These are phyloP conservation scores for Fusarium goolgardi DNA, from an alignment of 2,329 filamentous ascomycete species.

Conservation along the genomic window DNA sequence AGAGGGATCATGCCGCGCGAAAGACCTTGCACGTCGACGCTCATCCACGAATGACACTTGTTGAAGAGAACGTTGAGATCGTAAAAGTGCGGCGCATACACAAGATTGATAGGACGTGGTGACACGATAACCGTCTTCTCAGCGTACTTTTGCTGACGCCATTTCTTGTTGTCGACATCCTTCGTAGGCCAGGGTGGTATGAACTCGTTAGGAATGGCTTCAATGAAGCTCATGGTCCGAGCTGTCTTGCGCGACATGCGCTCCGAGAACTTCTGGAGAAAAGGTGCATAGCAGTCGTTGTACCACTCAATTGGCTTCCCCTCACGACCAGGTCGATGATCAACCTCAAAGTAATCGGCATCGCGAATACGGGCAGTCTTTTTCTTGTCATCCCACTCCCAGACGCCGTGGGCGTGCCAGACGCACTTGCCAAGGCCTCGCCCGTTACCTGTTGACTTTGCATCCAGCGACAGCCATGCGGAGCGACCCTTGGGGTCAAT, in stretches of 20 bases:
- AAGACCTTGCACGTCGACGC: conserved; percentile 56
- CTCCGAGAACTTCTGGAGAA: conserved; percentile 52
- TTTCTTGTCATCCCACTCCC: conserved; percentile 51
- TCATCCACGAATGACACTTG: conserved; percentile 52
- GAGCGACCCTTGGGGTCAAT: conserved; percentile 54
- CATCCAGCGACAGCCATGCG: conserved; percentile 48
- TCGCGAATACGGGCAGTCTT: conserved; percentile 45
- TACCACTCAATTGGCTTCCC: conserved; percentile 56
- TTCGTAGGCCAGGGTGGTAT: conserved; percentile 53
- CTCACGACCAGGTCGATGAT: conserved; percentile 53
- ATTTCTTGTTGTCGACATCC: conserved; percentile 22
- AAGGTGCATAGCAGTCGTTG: conserved; percentile 56
- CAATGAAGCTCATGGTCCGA: conserved; percentile 53
- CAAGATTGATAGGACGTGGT: conserved; percentile 50
- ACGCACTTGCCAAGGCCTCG: conserved; percentile 52
- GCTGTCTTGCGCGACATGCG: conserved; percentile 49
- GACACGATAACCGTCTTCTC: conserved; percentile 46
- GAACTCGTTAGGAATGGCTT: conserved; percentile 57
- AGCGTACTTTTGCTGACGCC: conserved; percentile 42
- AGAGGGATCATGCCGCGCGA: conserved; percentile 55
- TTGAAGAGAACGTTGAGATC: conserved; percentile 57
- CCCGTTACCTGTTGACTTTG: conserved; percentile 15
- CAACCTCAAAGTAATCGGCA: conserved; percentile 53
- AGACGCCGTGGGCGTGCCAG: conserved; percentile 56
- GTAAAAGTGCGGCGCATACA: conserved; percentile 58